Percentiles rank a stretch among this genome's conserved stretches.
Evolutionary conservation across 73 alveolate genomes (phyloP).

Genomic region (Paramecium octaurelia): DNA sequence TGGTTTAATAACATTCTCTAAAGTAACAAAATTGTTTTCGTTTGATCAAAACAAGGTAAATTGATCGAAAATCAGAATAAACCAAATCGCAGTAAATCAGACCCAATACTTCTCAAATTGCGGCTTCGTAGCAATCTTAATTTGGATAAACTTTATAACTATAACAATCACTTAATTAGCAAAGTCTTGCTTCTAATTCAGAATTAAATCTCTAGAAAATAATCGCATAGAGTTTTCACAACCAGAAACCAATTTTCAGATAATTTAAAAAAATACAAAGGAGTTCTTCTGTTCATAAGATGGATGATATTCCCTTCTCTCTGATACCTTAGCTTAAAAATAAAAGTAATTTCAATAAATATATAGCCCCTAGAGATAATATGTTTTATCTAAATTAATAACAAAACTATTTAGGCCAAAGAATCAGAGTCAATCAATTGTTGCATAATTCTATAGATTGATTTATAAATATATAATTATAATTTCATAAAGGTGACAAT

Average conservation of each 20-base stretch:
- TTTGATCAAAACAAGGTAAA: not conserved
- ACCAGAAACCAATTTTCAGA: slow-evolving; percentile 32
- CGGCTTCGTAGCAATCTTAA: not conserved
- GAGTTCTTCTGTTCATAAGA: slow-evolving; percentile 23
- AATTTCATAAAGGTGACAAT: slow-evolving; percentile 52
- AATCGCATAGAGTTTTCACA: not conserved
- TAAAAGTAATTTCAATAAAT: not conserved
- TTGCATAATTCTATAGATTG: not conserved
- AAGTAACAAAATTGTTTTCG: not conserved
- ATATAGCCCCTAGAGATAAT: slow-evolving; percentile 44
- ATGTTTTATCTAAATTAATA: slow-evolving; percentile 21
- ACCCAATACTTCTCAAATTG: not conserved
- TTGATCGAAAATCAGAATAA: not conserved
- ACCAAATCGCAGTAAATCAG: not conserved
- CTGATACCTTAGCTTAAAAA: not conserved
- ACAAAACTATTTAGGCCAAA: not conserved
- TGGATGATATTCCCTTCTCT: not conserved
- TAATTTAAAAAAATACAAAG: not conserved
- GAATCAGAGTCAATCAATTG: not conserved
- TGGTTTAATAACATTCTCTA: not conserved
- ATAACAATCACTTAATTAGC: not conserved
- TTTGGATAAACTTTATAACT: not conserved
- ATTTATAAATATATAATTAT: not conserved
- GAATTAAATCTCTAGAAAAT: not conserved
- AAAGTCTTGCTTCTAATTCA: not conserved